These are phyloP conservation scores for Phaeolepiota aurea DNA, from an alignment of 768 basidiomycete species.

Conservation along the genomic window DNA sequence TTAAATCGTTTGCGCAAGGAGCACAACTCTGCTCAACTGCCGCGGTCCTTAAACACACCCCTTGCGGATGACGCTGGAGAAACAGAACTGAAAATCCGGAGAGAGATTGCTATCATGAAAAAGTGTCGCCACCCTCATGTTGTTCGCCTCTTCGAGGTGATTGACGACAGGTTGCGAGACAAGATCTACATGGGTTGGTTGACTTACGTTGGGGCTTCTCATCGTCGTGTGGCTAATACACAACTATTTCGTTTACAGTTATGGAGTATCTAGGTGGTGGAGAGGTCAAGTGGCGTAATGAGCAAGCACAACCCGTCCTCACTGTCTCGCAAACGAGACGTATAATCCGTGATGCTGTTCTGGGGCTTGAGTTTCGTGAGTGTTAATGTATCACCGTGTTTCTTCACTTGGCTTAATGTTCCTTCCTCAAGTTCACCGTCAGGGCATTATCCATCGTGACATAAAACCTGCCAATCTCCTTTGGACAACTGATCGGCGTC, in stretches of 20 bases:
- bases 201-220: neutral
- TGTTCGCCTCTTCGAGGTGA: conserved; percentile 86
- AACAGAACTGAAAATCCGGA: conserved; percentile 76
- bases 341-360: conserved; percentile 87
- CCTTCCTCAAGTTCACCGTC: conserved; percentile 72
- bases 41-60: conserved; percentile 41
- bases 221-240: conserved; percentile 1
- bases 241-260: conserved; percentile 36
- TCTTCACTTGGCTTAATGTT: too few relatives aligned
- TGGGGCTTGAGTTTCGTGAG: conserved; percentile 93
- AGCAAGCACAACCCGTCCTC: conserved; percentile 60
- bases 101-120: conserved; percentile 99
- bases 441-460: conserved; percentile 98
- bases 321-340: conserved; percentile 76
- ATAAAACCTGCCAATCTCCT: conserved; percentile 98
- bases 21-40: conserved; percentile 22
- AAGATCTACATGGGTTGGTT: conserved; percentile 90
- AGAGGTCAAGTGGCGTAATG: conserved; percentile 84
- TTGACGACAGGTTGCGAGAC: conserved; percentile 82
- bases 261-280: conserved; percentile 97
- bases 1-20: conserved; percentile 25
- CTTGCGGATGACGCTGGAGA: conserved; percentile 64
- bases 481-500: conserved; percentile 76
- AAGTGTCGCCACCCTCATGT: conserved; percentile 87
- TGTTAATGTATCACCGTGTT: conserved; percentile 11